Conservation (phyloP, 305 asterid genomes). For the Caryopteris hybrid region DNA sequence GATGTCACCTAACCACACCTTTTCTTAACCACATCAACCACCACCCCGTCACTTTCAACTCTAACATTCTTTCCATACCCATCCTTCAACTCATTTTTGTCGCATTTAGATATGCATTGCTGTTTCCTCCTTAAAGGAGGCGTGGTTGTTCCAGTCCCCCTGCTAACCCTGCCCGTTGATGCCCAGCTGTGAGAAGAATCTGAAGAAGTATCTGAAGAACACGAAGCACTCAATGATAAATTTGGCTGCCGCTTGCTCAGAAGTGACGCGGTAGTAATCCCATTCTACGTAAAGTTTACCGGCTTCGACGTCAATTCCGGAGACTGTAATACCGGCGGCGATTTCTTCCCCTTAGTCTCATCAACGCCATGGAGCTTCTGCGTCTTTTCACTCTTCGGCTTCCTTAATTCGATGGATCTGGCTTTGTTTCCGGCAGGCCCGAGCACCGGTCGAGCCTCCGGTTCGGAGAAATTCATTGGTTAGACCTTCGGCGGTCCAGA, state of each 20-base stretch:
- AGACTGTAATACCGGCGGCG: conserved; percentile 34
- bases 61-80: conserved; percentile 36
- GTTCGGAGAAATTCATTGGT: conserved; percentile 46
- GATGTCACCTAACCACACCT: conserved; percentile 93
- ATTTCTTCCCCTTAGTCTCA: conserved; percentile 40
- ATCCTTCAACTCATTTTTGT: conserved; percentile 38
- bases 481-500: conserved; percentile 70
- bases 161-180: conserved; percentile 62
- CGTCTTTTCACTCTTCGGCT: conserved; percentile 34
- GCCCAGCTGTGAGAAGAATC: conserved; percentile 84
- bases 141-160: conserved; percentile 34
- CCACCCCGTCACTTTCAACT: conserved; percentile 37
- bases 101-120: conserved; percentile 44
- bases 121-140: conserved; percentile 38
- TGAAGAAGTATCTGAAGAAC: conserved; percentile 87
- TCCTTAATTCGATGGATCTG: conserved; percentile 58
- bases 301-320: too few species aligned
- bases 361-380: conserved; percentile 32
- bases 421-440: conserved; percentile 77
- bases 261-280: conserved; percentile 37
- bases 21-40: conserved; percentile 49
- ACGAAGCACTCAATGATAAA: conserved; percentile 75
- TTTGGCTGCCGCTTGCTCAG: conserved; percentile 60
- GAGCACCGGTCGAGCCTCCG: conserved; percentile 68
- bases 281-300: conserved; percentile 15